Conservation (phyloP, 2,329 filamentous ascomycete genomes). For the Calonectria pteridis region DNA sequence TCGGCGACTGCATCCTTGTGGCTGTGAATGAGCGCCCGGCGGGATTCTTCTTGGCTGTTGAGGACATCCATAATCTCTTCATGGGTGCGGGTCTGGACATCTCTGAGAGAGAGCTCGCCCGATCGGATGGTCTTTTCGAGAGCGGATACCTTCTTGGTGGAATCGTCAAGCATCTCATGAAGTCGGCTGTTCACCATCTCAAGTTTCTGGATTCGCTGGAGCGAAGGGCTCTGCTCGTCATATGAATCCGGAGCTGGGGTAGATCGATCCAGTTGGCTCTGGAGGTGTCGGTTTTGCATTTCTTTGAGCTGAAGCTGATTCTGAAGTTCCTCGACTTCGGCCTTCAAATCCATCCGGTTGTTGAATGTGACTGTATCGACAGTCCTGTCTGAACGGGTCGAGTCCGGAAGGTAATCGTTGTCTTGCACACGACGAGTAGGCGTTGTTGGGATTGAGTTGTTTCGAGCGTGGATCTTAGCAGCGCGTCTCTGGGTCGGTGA, state of each 20-base stretch:
- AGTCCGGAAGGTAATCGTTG: slow-evolving; percentile 73
- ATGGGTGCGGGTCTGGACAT: slow-evolving; percentile 92
- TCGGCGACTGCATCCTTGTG: slow-evolving; percentile 90
- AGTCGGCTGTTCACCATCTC: slow-evolving; percentile 92
- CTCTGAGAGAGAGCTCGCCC: slow-evolving; percentile 88
- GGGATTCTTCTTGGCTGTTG: slow-evolving; percentile 91
- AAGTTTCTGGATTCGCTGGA: slow-evolving; percentile 87
- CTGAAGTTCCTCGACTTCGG: slow-evolving; percentile 91
- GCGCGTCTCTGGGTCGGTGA: slow-evolving; percentile 81
- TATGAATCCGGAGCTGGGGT: slow-evolving; percentile 73
- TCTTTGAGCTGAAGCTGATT: slow-evolving; percentile 94
- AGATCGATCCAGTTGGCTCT: slow-evolving; percentile 83
- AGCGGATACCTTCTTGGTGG: slow-evolving; percentile 89
- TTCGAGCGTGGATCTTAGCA: slow-evolving; percentile 64
- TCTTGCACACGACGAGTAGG: slow-evolving; percentile 80
- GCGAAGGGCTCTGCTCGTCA: slow-evolving; percentile 84
- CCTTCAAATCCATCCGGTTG: slow-evolving; percentile 89
- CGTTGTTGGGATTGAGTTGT: slow-evolving; percentile 81
- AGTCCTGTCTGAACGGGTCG: slow-evolving; percentile 85
- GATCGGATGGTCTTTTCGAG: slow-evolving; percentile 88
- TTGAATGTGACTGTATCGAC: slow-evolving; percentile 85
- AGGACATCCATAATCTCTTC: slow-evolving; percentile 94
- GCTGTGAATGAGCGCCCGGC: slow-evolving; percentile 82
- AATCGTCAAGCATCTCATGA: slow-evolving; percentile 95
- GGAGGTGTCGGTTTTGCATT: slow-evolving; percentile 94